Evolutionary conservation across 768 basidiomycete species (phyloP).

Genomic region (Tephrocybe sp.): DNA sequence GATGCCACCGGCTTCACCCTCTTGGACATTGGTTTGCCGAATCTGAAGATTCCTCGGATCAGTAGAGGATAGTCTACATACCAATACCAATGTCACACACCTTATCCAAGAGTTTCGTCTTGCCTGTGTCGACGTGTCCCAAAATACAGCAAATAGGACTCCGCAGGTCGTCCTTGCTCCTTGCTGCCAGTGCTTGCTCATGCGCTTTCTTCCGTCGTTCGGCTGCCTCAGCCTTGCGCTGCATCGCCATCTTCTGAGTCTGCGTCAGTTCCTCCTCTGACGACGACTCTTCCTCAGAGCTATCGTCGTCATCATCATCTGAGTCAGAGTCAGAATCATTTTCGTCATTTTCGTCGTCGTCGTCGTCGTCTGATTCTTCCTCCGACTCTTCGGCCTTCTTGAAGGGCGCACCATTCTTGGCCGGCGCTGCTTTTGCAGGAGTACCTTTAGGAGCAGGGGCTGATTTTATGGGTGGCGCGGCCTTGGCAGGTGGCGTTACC

Average conservation of each 20-base stretch:
- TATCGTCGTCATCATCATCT: conserved; percentile 34
- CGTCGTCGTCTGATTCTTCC: not conserved
- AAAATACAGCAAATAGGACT: conserved; percentile 99
- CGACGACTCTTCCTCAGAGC: conserved; percentile 41
- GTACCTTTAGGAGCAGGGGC: conserved; percentile 12
- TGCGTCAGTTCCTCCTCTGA: conserved; percentile 69
- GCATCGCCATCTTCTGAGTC: conserved; percentile 64
- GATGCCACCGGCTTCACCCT: conserved; percentile 99
- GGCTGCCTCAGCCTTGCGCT: conserved; percentile 83
- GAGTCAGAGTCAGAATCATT: conserved; percentile 27
- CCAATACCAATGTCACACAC: conserved; percentile 33
- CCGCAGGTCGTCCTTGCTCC: conserved; percentile 87
- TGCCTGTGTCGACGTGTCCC: conserved; percentile 99
- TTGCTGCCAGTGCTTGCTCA: conserved; percentile 81
- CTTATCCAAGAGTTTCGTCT: conserved; percentile 97
- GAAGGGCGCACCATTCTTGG: conserved; percentile 15
- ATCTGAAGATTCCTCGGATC: conserved; percentile 55
- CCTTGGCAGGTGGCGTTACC: conserved; percentile 14
- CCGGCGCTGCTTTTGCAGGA: conserved; percentile 20
- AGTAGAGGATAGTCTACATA: conserved; percentile 2
- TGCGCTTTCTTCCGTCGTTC: conserved; percentile 77
- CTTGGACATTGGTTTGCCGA: conserved; percentile 99
- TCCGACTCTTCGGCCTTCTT: conserved; percentile 18
- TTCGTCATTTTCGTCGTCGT: conserved; percentile 44
- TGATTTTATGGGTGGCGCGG: conserved; percentile 18